Evolutionary conservation across 2,329 filamentous ascomycete species (phyloP).

Genomic region (Periconia macrospinosa): DNA sequence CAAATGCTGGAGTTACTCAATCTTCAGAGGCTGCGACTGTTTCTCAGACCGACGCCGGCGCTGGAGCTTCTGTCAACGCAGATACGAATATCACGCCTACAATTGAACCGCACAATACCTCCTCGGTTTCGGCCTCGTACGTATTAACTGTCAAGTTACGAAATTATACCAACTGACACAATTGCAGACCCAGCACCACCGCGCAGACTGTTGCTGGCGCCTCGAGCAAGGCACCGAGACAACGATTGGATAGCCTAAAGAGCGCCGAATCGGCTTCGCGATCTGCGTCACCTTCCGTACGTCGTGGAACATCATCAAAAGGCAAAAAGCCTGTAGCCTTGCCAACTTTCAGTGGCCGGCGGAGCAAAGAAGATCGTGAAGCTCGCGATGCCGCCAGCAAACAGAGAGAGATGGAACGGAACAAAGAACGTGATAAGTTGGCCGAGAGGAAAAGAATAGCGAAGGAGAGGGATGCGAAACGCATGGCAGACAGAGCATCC

Average conservation of each 20-base stretch:
- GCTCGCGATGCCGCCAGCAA: slow-evolving; percentile 45
- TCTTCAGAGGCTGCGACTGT: slow-evolving; percentile 11
- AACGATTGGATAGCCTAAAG: slow-evolving; percentile 32
- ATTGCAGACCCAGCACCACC: background rate
- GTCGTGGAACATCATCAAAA: slow-evolving; percentile 25
- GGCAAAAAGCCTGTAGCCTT: slow-evolving; percentile 35
- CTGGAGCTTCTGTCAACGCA: background rate
- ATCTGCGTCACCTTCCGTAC: slow-evolving; percentile 33
- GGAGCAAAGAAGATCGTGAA: slow-evolving; percentile 49
- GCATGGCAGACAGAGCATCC: slow-evolving; percentile 28
- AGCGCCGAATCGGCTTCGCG: slow-evolving; percentile 30
- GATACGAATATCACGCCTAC: slow-evolving; percentile 14
- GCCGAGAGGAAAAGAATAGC: slow-evolving; percentile 26
- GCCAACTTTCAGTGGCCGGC: slow-evolving; percentile 48
- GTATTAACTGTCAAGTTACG: slow-evolving; percentile 12
- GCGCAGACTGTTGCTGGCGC: slow-evolving; percentile 19
- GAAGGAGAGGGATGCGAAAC: slow-evolving; percentile 20
- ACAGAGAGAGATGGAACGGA: slow-evolving; percentile 43
- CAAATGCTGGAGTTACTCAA: slow-evolving; percentile 8
- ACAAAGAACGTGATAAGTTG: slow-evolving; percentile 36
- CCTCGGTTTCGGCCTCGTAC: slow-evolving; percentile 13
- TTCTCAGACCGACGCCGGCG: slow-evolving; percentile 24
- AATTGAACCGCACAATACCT: slow-evolving; percentile 13
- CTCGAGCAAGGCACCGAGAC: slow-evolving; percentile 15
- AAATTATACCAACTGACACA: slow-evolving; percentile 8